phyloP scores from a whole-genome alignment of 192 early-diverging fungal genomes.

The Podila clonocystis region DNA sequence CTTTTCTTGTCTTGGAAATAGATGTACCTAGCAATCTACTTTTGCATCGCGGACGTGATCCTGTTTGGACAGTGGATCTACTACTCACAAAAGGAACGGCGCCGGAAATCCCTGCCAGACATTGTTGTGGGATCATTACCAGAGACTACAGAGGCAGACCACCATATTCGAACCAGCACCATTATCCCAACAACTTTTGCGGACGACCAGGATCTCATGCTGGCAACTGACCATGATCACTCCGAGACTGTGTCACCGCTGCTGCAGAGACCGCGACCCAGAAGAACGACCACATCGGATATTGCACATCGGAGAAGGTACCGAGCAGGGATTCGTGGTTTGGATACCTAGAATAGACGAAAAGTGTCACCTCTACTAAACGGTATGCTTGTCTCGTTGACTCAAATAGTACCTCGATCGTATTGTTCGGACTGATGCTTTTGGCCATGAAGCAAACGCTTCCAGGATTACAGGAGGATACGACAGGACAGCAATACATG shows the following conservation, averaged over 20 bases:
- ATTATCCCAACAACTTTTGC: not conserved
- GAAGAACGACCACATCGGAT: slow-evolving; percentile 26
- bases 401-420: slow-evolving; percentile 33
- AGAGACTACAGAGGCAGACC: slow-evolving; percentile 14
- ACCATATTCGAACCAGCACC: slow-evolving; percentile 4
- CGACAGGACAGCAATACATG: not conserved
- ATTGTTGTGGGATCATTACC: slow-evolving; percentile 15
- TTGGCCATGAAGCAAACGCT: slow-evolving; percentile 38
- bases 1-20: slow-evolving; percentile 36
- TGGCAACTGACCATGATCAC: not conserved
- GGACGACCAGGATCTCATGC: not conserved
- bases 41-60: slow-evolving; percentile 52
- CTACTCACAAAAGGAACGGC: slow-evolving; percentile 37
- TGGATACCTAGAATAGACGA: not conserved
- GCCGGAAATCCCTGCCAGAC: slow-evolving; percentile 6
- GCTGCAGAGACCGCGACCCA: slow-evolving; percentile 13
- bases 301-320: slow-evolving; percentile 44
- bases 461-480: slow-evolving; percentile 9
- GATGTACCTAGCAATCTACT: slow-evolving; percentile 62
- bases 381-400: not conserved
- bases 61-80: slow-evolving; percentile 56
- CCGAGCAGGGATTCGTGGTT: not conserved
- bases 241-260: slow-evolving; percentile 10
- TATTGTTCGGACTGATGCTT: slow-evolving; percentile 29
- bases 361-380: not conserved